These are phyloP conservation scores for Termitomyces sp. DNA, from an alignment of 768 basidiomycete species.

Conservation along the genomic window DNA sequence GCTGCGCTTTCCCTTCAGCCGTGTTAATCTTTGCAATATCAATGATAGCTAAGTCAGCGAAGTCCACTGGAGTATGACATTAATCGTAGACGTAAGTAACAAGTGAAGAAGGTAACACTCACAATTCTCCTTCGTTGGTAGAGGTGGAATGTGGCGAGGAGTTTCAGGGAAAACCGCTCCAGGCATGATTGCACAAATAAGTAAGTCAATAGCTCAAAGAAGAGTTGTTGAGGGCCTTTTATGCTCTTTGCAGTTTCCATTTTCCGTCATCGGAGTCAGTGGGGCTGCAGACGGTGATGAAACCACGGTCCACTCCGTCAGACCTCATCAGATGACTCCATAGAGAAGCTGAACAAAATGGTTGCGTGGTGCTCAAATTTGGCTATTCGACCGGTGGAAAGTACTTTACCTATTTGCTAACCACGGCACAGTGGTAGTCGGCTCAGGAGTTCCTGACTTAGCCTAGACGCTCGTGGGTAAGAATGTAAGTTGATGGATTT, in stretches of 20 bases:
- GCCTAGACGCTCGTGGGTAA: no score
- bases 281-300: not conserved
- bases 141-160: slow-evolving; percentile 27
- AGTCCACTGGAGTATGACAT: not conserved
- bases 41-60: not conserved
- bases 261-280: not conserved
- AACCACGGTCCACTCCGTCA: no score
- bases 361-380: not conserved
- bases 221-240: not conserved
- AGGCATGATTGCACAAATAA: slow-evolving; percentile 19
- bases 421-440: not conserved
- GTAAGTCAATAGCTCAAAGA: not conserved
- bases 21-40: not conserved
- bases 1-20: not conserved
- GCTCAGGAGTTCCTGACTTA: not conserved
- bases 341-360: not conserved
- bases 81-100: not conserved
- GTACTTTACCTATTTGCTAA: not conserved
- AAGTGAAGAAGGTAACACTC: not conserved
- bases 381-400: not conserved
- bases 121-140: slow-evolving; percentile 12
- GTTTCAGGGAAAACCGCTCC: slow-evolving; percentile 24
- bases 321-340: not conserved
- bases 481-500: not conserved
- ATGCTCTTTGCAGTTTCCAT: not conserved